These are phyloP conservation scores for Passalora sequoiae DNA, from an alignment of 2,329 filamentous ascomycete species.

Conservation along the genomic window DNA sequence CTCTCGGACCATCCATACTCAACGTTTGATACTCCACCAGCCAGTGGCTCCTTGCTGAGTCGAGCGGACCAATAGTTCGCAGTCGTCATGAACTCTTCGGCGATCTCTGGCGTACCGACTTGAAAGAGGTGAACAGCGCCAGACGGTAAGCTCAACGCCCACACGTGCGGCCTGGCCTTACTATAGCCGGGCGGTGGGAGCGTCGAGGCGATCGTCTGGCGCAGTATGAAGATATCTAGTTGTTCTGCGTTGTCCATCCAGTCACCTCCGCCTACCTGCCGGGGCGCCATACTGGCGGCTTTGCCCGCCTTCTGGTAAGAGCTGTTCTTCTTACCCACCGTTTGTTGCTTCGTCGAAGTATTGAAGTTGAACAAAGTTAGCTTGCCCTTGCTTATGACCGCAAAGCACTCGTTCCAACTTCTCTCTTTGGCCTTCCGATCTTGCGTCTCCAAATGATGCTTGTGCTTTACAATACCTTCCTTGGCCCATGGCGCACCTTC, in stretches of 20 bases:
- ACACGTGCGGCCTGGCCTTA: conserved; percentile 82
- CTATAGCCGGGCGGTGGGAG: conserved; percentile 91
- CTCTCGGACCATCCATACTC: conserved; percentile 94
- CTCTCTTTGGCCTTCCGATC: conserved; percentile 92
- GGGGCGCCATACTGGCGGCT: conserved; percentile 45
- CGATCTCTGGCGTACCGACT: conserved; percentile 89
- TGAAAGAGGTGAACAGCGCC: conserved; percentile 98
- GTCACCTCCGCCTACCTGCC: conserved; percentile 86
- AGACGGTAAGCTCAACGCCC: conserved; percentile 84
- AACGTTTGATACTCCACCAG: conserved; percentile 91
- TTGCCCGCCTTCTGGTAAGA: conserved; percentile 24
- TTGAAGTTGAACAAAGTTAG: conserved; percentile 93
- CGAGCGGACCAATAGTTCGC: conserved; percentile 98
- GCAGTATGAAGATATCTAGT: conserved; percentile 77
- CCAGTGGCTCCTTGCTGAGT: conserved; percentile 84
- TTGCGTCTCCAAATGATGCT: conserved; percentile 85
- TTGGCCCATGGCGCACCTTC: conserved; percentile 97
- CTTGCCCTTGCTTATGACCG: conserved; percentile 90
- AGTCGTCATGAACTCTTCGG: conserved; percentile 86
- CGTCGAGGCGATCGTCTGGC: conserved; percentile 85
- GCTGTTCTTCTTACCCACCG: conserved; percentile 36
- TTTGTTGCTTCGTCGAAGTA: conserved; percentile 53
- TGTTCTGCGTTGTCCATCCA: conserved; percentile 97
- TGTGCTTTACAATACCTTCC: conserved; percentile 91
- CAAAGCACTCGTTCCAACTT: conserved; percentile 92